phyloP scores from a whole-genome alignment of 495 filamentous ascomycete species.

The Penicillium lividum region DNA sequence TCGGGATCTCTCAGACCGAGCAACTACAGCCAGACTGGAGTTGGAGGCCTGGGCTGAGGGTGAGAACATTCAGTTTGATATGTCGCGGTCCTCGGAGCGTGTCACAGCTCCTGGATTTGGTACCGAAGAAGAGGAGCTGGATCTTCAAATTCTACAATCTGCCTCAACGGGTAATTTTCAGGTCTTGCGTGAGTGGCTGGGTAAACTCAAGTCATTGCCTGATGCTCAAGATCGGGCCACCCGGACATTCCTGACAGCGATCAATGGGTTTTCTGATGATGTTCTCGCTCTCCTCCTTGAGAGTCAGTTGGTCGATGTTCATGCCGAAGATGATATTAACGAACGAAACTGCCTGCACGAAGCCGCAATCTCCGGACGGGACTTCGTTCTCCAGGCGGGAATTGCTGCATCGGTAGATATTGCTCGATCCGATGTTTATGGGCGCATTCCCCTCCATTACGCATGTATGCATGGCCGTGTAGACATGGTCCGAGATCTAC shows the following conservation, averaged over 20 bases:
- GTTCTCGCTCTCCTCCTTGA: constrained; percentile 74
- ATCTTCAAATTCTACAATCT: constrained; percentile 84
- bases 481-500: constrained; percentile 75
- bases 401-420: constrained; percentile 71
- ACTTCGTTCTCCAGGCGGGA: constrained; percentile 72
- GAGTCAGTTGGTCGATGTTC: constrained; percentile 80
- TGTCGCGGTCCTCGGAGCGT: constrained; percentile 59
- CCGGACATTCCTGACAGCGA: constrained; percentile 81
- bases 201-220: constrained; percentile 52
- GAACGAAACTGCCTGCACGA: constrained; percentile 95
- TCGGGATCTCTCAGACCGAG: constrained; percentile 93
- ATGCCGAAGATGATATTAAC: constrained; percentile 94
- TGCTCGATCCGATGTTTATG: constrained; percentile 85
- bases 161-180: constrained; percentile 71
- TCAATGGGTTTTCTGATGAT: constrained; percentile 79
- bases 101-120: constrained; percentile 62
- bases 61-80: constrained; percentile 80
- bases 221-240: constrained; percentile 74
- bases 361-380: constrained; percentile 84
- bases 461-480: constrained; percentile 91
- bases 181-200: constrained; percentile 63
- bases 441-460: constrained; percentile 91
- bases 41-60: constrained; percentile 96
- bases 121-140: constrained; percentile 81
- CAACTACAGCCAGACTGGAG: constrained; percentile 88